Conservation (phyloP, 768 basidiomycete genomes). For the Termitomyces sp. region DNA sequence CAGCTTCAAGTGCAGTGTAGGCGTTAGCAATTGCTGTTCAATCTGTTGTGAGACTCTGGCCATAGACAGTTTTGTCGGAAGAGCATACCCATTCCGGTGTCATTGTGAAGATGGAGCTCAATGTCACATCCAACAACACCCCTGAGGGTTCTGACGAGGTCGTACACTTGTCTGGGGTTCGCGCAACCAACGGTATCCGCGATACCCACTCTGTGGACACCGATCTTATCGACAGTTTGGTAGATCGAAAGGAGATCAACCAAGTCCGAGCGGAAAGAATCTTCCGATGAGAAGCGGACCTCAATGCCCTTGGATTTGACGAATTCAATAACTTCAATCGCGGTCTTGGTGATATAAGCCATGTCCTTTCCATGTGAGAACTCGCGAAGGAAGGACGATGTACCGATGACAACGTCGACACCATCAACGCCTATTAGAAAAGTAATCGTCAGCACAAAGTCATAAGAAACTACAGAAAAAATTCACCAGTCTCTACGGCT, state of each 20-base stretch:
- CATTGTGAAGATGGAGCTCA: constrained; percentile 97
- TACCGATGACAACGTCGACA: constrained; percentile 98
- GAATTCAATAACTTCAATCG: constrained; percentile 97
- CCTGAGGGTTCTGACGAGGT: constrained; percentile 91
- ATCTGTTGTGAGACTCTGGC: neutral
- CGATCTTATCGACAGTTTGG: constrained; percentile 99
- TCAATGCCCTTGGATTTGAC: constrained; percentile 99
- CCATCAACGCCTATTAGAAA: constrained; percentile 80
- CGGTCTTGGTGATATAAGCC: constrained; percentile 98
- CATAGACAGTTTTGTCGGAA: neutral
- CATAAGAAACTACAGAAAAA: neutral
- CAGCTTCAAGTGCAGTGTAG: constrained; percentile 96
- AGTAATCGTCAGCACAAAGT: neutral
- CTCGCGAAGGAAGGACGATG: constrained; percentile 97
- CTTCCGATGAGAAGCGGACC: constrained; percentile 99
- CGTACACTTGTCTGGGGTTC: constrained; percentile 97
- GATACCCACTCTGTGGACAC: constrained; percentile 97
- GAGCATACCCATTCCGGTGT: constrained; percentile 86
- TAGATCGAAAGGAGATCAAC: constrained; percentile 98
- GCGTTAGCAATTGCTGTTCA: constrained; percentile 90
- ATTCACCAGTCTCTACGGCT: constrained; percentile 90
- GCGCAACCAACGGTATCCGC: constrained; percentile 99
- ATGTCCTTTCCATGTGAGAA: constrained; percentile 99
- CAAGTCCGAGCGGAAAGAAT: constrained; percentile 99
- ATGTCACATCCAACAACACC: constrained; percentile 98